A percentile compares a stretch with the other conserved stretches of the same genome.
Conservation (phyloP, 2,329 filamentous ascomycete genomes). For the Nakataea oryzae region DNA sequence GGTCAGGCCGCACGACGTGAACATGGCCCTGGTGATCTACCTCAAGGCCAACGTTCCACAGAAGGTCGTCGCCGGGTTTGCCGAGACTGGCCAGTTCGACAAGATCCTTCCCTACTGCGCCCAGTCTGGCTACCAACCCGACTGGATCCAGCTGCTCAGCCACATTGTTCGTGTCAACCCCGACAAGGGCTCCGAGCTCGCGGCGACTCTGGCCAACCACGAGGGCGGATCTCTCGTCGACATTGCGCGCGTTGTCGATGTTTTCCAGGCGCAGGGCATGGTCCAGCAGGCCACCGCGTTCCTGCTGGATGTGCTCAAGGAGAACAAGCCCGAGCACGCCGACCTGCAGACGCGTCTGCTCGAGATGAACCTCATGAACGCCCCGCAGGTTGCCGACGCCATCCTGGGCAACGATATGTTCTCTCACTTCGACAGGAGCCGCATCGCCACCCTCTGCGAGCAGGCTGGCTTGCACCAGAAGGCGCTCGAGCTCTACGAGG, state of each 20-base stretch:
- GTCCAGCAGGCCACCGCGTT: conserved; percentile 98
- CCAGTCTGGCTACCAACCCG: conserved; percentile 81
- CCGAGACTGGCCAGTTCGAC: conserved; percentile 93
- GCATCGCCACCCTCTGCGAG: conserved; percentile 86
- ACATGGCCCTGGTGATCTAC: conserved; percentile 81
- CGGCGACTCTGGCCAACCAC: conserved; percentile 81
- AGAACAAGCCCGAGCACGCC: conserved; percentile 88
- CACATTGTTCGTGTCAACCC: conserved; percentile 86
- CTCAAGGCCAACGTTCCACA: conserved; percentile 81
- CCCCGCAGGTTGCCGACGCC: conserved; percentile 93
- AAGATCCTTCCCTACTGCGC: conserved; percentile 89
- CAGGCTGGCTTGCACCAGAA: conserved; percentile 79
- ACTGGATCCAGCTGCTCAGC: conserved; percentile 85
- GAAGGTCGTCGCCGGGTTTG: conserved; percentile 91
- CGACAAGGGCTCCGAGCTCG: conserved; percentile 92
- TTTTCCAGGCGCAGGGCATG: conserved; percentile 98
- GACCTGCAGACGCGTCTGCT: conserved; percentile 87
- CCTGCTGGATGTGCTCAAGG: conserved; percentile 86
- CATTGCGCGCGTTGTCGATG: conserved; percentile 88
- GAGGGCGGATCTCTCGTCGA: conserved; percentile 82
- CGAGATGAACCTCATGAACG: conserved; percentile 97
- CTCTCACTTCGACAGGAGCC: conserved; percentile 85
- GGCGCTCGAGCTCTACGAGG: conserved; percentile 90
- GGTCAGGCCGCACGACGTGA: conserved; percentile 79
- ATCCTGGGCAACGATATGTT: conserved; percentile 99